Base-by-base conservation (phyloP, 306 rosid genomes). In the Glycyrrhiza uralensis region DNA sequence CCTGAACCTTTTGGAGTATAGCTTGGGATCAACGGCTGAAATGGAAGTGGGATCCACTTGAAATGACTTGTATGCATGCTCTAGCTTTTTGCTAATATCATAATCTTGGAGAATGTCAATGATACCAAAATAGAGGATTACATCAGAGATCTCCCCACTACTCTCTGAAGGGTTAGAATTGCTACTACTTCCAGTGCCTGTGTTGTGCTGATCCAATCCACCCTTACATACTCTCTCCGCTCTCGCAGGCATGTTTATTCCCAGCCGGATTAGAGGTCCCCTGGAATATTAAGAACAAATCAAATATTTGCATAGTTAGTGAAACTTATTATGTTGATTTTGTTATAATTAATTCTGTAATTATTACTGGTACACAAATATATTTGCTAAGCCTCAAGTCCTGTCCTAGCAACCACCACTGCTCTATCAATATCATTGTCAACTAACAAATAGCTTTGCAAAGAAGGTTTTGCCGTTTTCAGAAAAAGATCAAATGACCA, bases 41-140 rank as follows among this genome's bases (percentile, higher is more conserved):
- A 85, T 85, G 24, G 86, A 81, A 42, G 85, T 33, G 80, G 89
- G 77, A 59, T 85, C 89, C 76, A 67, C 84, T 76, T 85, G 89
- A 24, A 85, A 66, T 19, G 89, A 85, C 78, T 85, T 85, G 84
- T 85, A 85, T 56, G 89, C 89, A 85, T 81, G 86, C 76, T 85
- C 89, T 47, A 85, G 84, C 86, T 76, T 81, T 85, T 85, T 85
- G 78, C 78, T 81, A 62, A 81, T 85, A 76, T 85, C 86, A 49
- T 84, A 84, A 19, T 78, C 85, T 84, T 84, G 89, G 73, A 85
- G 86, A 81, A 85, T 85, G 84, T 85, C 89, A 85, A 85, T 85
- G 79, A 85, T 81, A 63, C 89, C 86, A 68, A 85, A 85, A 81
- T 78, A 78, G 62, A 85, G 86, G 67, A 85, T 85, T 39, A 81